Evolutionary conservation across 495 filamentous ascomycete species (phyloP).

Genomic region (Parachaetomium inaequale): DNA sequence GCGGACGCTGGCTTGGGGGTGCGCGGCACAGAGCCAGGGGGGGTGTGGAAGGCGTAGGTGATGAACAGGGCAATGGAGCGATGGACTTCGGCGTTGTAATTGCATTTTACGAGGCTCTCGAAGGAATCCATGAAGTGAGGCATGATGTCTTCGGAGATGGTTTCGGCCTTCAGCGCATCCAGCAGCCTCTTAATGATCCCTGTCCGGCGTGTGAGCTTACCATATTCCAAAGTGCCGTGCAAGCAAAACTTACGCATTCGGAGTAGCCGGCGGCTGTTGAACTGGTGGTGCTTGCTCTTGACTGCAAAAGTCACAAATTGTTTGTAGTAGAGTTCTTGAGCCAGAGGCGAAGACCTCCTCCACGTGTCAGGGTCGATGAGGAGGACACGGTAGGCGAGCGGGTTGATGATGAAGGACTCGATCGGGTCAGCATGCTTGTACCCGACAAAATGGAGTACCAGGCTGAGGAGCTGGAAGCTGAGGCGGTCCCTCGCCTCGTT

Average conservation of each 20-base stretch:
- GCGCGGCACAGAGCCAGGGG: slow-evolving; percentile 45
- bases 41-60: slow-evolving; percentile 83
- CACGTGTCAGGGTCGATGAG: slow-evolving; percentile 90
- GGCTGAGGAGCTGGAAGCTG: slow-evolving; percentile 64
- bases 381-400: slow-evolving; percentile 85
- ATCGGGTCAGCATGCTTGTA: slow-evolving; percentile 72
- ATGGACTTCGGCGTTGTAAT: slow-evolving; percentile 74
- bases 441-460: slow-evolving; percentile 82
- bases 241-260: slow-evolving; percentile 74
- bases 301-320: slow-evolving; percentile 83
- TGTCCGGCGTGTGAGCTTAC: slow-evolving; percentile 36
- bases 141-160: slow-evolving; percentile 65
- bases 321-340: slow-evolving; percentile 84
- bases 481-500: slow-evolving; percentile 60
- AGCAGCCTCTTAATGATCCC: slow-evolving; percentile 86
- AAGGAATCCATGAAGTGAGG: slow-evolving; percentile 74
- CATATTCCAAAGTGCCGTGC: neutral
- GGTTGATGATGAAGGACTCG: slow-evolving; percentile 90
- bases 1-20: slow-evolving; percentile 47
- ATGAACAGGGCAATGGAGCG: slow-evolving; percentile 88
- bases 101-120: slow-evolving; percentile 69
- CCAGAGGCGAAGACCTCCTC: slow-evolving; percentile 67
- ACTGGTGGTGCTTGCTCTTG: slow-evolving; percentile 83
- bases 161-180: slow-evolving; percentile 81
- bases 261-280: slow-evolving; percentile 79